Base-by-base conservation (phyloP, 345 rosid genomes). In the Eucalyptus victrix region DNA sequence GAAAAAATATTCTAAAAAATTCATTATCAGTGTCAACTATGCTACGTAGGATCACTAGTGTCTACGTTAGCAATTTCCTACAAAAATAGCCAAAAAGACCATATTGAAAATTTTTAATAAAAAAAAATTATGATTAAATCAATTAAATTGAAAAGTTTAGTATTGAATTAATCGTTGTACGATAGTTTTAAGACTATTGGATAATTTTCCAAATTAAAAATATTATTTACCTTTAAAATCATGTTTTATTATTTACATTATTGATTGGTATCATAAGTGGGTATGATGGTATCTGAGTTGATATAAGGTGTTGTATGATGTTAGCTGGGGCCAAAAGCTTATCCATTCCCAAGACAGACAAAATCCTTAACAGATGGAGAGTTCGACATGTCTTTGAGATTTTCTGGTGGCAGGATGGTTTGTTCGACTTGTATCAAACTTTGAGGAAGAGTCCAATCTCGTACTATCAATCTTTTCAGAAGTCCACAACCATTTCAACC, bases 21-120 rank as follows among this genome's bases (percentile, higher is more conserved):
- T 56, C 13, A 24, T 10, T 5, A 2, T 24, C 14, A 9, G 0
- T 56, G 6, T 5, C 3, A 0, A 9, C 6, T 56, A 56, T 24
- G 12, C 3, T 26, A 24, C 1, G 3, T 10, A 56, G 30, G 6
- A 56, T 13, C 3, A 56, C 2, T 11, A 9, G 13, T 5, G 3
- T 56, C 6, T 23, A 23, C 6, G 3, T 26, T 5, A 56, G 1
- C 4, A 26, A 56, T 24, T 56, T 56, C 30, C 3, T 23, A 1
- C 24, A 24, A 56, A 56, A 56, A 56, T 56, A 26, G 13, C 30
- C 30, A 26, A 56, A 56, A 56, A 24, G 30, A 56, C 13, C 12
- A 56, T 56, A 24, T 56, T 2, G 6, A 1, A 56, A 56, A 56
- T 5, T n/a, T n/a, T n/a, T n/a, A 21, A 8, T 9, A 4, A 23